Conservation (phyloP, 495 filamentous ascomycete species). For the Aspergillus mulundensis region DNA sequence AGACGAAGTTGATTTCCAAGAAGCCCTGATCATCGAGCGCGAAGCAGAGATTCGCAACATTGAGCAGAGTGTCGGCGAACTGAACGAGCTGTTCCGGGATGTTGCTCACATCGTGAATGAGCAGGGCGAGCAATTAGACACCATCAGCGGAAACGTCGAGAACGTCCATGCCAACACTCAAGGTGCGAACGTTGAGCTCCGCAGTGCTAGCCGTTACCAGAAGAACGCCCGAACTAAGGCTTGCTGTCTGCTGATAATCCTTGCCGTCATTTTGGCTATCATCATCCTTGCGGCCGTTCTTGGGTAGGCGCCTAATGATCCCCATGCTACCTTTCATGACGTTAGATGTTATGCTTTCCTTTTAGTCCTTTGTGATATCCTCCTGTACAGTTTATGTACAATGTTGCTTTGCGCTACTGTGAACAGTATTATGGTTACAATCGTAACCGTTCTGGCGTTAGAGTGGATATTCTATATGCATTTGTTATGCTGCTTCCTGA, state of each 20-base stretch:
- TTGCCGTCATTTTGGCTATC: conserved; percentile 83
- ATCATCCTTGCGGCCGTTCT: conserved; percentile 80
- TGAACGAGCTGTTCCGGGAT: conserved; percentile 95
- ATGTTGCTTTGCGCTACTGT: conserved; percentile 7
- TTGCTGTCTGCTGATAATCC: conserved; percentile 86
- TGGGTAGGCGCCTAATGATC: conserved; percentile 36
- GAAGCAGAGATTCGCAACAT: conserved; percentile 96
- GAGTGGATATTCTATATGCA: conserved; percentile 18
- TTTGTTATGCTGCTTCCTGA: conserved; percentile 14
- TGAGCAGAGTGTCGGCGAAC: conserved; percentile 88
- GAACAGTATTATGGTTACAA: conserved; percentile 10
- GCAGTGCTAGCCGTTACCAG: conserved; percentile 81
- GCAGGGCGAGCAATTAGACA: conserved; percentile 86
- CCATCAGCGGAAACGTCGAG: conserved; percentile 83
- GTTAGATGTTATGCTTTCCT: conserved; percentile 14
- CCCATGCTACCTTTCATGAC: conserved; percentile 1
- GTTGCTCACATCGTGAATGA: conserved; percentile 93
- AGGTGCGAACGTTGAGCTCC: conserved; percentile 80
- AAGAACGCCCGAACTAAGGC: conserved; percentile 88
- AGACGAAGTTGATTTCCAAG: conserved; percentile 96
- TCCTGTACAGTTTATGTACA: conserved; percentile 17
- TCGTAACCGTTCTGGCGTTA: conserved; percentile 13
- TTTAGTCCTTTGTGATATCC: conserved; percentile 23
- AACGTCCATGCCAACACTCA: conserved; percentile 72
- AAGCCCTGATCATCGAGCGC: conserved; percentile 88